Conservation (phyloP, 768 basidiomycete genomes). For the Leucocoprinus sp. region DNA sequence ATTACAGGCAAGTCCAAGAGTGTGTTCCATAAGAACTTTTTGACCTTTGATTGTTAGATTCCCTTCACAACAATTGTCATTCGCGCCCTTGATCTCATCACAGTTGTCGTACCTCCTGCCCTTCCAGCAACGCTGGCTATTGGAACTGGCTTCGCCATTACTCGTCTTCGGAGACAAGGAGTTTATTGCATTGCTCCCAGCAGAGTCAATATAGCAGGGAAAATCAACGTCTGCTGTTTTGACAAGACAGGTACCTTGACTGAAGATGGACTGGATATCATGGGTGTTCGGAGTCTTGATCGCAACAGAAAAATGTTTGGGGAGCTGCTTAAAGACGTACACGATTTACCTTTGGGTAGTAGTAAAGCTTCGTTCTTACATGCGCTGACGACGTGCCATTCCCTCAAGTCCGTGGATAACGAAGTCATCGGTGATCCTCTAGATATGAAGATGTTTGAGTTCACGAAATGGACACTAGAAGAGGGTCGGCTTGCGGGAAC, state of each 20-base stretch:
- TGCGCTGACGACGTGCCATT: conserved; percentile 94
- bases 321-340: conserved; percentile 79
- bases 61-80: conserved; percentile 85
- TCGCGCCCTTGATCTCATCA: conserved; percentile 91
- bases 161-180: conserved; percentile 74
- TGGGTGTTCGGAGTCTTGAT: conserved; percentile 85
- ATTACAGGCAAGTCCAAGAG: conserved; percentile 58
- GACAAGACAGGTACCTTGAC: conserved; percentile 99
- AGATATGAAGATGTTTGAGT: conserved; percentile 97
- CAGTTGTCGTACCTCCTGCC: conserved; percentile 95
- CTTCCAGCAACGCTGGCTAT: conserved; percentile 96
- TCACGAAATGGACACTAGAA: conserved; percentile 93
- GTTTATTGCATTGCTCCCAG: conserved; percentile 97
- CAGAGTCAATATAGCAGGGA: conserved; percentile 90
- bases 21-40: background rate
- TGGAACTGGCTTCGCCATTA: conserved; percentile 91
- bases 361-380: conserved; percentile 84
- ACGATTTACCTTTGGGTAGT: conserved; percentile 67
- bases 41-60: conserved; percentile 38
- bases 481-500: conserved; percentile 75
- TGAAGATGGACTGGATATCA: conserved; percentile 94
- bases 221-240: conserved; percentile 95
- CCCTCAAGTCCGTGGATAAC: conserved; percentile 82
- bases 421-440: conserved; percentile 92
- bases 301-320: conserved; percentile 73